phyloP scores from a whole-genome alignment of 352 stramenopile species.

The Thraustotheca clavata region DNA sequence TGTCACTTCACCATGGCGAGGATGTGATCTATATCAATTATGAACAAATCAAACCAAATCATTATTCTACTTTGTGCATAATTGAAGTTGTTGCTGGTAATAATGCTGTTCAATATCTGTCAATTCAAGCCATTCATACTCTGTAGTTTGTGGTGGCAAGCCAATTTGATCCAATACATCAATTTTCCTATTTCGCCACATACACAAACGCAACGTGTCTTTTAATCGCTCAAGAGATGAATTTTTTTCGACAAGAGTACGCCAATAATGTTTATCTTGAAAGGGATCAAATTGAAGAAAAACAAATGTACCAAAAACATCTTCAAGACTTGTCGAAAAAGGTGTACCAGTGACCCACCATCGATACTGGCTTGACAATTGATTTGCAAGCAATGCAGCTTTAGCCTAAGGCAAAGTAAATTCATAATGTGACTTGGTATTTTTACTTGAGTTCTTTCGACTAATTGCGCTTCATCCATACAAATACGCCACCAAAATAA shows the following conservation, averaged over 20 bases:
- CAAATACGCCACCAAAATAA: constrained; percentile 86
- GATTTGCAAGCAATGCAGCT: constrained; percentile 73
- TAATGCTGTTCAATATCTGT: constrained; percentile 69
- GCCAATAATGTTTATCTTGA: constrained; percentile 32
- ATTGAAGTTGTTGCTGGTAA: constrained; percentile 58
- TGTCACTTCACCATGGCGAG: constrained; percentile 23
- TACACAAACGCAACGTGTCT: constrained; percentile 29
- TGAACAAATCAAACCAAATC: constrained; percentile 23
- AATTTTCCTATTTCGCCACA: constrained; percentile 76
- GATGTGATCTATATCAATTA: background rate
- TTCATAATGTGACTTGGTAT: background rate
- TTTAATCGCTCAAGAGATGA: background rate
- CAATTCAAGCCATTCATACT: constrained; percentile 59
- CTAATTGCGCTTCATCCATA: constrained; percentile 90
- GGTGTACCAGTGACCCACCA: constrained; percentile 90
- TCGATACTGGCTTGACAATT: constrained; percentile 46
- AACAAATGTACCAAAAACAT: constrained; percentile 79
- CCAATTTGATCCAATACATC: constrained; percentile 59
- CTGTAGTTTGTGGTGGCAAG: constrained; percentile 43
- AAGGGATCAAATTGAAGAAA: constrained; percentile 55
- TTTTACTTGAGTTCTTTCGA: constrained; percentile 62
- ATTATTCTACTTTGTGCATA: constrained; percentile 30
- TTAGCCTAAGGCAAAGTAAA: constrained; percentile 30
- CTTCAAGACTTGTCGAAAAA: constrained; percentile 65
- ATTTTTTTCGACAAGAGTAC: constrained; percentile 27